phyloP scores from a whole-genome alignment of 345 rosid genomes.

The Pelargonium nanum region DNA sequence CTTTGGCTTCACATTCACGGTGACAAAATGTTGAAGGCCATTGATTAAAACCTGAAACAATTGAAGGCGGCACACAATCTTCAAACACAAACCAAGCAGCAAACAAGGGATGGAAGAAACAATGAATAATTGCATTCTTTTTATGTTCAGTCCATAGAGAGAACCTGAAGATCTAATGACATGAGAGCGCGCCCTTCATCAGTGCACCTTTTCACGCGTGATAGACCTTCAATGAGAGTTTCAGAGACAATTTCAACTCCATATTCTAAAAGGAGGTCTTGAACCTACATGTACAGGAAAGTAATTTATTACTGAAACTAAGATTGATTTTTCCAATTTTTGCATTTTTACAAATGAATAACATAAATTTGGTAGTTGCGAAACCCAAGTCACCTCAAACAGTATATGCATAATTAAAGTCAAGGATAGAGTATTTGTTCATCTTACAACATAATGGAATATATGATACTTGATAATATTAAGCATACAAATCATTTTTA shows the following conservation, averaged over 20 bases:
- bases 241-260: constrained; percentile 89
- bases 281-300: constrained; percentile 39
- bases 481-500: too few species aligned
- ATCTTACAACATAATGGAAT: neutral
- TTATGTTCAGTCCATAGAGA: too few species aligned
- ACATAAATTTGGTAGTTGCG: neutral
- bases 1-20: constrained; percentile 64
- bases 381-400: neutral
- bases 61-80: constrained; percentile 1
- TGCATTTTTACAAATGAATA: neutral
- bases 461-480: neutral
- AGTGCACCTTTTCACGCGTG: constrained; percentile 82
- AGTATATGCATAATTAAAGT: neutral
- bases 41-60: constrained; percentile 66
- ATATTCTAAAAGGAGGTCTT: constrained; percentile 59
- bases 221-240: constrained; percentile 83
- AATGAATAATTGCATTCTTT: neutral
- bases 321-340: neutral
- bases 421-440: neutral
- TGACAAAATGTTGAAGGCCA: constrained; percentile 77
- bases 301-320: neutral
- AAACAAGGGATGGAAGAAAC: neutral
- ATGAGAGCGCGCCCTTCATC: constrained; percentile 96
- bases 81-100: neutral
- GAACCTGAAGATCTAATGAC: constrained; percentile 93